Conservation (phyloP, 2,329 filamentous ascomycete species). For the Pseudocercospora macadamiae region DNA sequence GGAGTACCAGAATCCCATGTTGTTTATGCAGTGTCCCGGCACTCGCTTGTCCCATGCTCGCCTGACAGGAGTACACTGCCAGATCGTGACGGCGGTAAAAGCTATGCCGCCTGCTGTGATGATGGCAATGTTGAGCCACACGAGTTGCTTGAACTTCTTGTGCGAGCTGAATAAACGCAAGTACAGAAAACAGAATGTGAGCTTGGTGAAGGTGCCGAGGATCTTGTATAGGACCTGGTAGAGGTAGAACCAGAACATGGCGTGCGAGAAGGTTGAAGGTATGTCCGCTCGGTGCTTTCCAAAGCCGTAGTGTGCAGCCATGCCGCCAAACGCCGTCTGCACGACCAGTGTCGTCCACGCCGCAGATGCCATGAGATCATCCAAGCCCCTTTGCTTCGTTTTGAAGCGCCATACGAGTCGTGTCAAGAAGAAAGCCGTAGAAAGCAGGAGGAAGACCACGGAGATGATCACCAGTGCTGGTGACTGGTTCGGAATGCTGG, state of each 20-base stretch:
- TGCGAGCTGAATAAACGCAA: slow-evolving; percentile 27
- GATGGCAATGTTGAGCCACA: slow-evolving; percentile 16
- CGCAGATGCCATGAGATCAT: slow-evolving; percentile 27
- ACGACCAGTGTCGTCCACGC: slow-evolving; percentile 29
- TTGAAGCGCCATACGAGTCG: slow-evolving; percentile 25
- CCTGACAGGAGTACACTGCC: slow-evolving; percentile 30
- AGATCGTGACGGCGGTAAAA: slow-evolving; percentile 31
- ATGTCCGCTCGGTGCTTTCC: slow-evolving; percentile 29
- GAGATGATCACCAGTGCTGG: slow-evolving; percentile 25
- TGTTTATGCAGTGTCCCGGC: slow-evolving; percentile 27
- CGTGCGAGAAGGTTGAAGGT: slow-evolving; percentile 16
- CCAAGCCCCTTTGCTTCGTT: slow-evolving; percentile 25
- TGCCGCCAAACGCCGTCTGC: slow-evolving; percentile 25
- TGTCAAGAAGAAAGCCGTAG: slow-evolving; percentile 25
- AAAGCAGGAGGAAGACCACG: slow-evolving; percentile 26
- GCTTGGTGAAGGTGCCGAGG: slow-evolving; percentile 32
- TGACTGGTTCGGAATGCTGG: slow-evolving; percentile 23
- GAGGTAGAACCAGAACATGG: slow-evolving; percentile 33
- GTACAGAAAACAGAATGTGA: slow-evolving; percentile 33
- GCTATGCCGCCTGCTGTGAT: slow-evolving; percentile 26
- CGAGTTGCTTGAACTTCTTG: slow-evolving; percentile 17
- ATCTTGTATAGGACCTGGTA: slow-evolving; percentile 36
- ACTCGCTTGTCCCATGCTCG: slow-evolving; percentile 27
- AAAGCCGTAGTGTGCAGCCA: slow-evolving; percentile 30
- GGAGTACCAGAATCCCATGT: slow-evolving; percentile 32